Evolutionary conservation across 176 grass and related monocot species (phyloP).

Genomic region (Oryza officinalis): DNA sequence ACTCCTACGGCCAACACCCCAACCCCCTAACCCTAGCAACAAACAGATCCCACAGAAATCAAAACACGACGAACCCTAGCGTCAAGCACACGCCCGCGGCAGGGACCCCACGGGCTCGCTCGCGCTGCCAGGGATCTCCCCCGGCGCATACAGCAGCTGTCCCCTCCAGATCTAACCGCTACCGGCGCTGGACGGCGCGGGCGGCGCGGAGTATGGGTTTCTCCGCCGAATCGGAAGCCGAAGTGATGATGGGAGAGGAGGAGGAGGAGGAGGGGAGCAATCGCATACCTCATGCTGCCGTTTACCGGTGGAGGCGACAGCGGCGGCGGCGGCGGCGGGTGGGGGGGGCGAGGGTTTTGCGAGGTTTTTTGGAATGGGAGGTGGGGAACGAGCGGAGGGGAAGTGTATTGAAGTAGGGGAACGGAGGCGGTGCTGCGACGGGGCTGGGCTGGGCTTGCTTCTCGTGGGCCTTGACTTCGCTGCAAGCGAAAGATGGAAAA

Average conservation of each 20-base stretch:
- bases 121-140: too few species aligned
- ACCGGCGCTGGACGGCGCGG: neutral
- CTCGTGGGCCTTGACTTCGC: neutral
- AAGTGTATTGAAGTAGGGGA: neutral
- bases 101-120: neutral
- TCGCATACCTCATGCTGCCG: conserved; percentile 47
- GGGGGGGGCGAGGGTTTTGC: conserved; percentile 37
- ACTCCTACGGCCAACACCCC: neutral
- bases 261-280: neutral
- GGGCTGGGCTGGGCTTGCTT: neutral
- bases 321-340: conserved; percentile 10
- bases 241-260: neutral
- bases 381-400: neutral
- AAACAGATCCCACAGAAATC: neutral
- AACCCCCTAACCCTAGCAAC: neutral
- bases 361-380: conserved; percentile 31
- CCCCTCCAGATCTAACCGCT: conserved; percentile 22
- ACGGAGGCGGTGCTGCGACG: neutral
- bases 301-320: neutral
- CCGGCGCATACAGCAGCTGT: neutral
- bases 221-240: neutral
- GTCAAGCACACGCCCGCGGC: neutral
- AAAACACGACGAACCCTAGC: neutral
- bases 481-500: neutral
- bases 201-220: neutral